Base-by-base conservation (phyloP, 2,329 filamentous ascomycete genomes). In the Sporothrix protearum region DNA sequence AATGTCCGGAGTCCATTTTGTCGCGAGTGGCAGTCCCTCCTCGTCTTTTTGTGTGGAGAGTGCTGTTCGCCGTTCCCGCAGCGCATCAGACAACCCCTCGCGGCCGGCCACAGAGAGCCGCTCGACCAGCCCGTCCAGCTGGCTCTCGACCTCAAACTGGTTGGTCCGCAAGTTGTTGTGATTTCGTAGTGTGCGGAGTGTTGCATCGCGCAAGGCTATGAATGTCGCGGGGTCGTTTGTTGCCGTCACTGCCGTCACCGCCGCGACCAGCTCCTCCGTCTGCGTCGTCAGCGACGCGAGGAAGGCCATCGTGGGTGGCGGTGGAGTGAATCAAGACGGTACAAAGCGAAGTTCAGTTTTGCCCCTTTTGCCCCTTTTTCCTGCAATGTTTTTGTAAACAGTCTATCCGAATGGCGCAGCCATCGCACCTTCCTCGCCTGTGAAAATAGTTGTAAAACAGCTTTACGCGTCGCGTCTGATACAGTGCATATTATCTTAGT, bases 71-170 rank as follows among this genome's bases (percentile, higher is more conserved):
- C 80, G 78, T 42, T 81, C 77, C 12, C 85, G 82, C 25, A 97
- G 80, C 73, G 89, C 86, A 51, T 94, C 89, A 14, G 93, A 93
- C 33, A 97, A 82, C 51, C 88, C 88, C 76, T 97, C 94, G 73
- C 92, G 89, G 77, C 92, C 90, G 64, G 93, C 85, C 70, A 98
- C 86, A 42, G 89, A 87, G 76, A 97, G 96, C 76, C 95, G 94
- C 81, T 98, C 96, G 75, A 94, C 90, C 2, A 97, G 83, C 0
- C 92, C 92, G 66, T 88, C 83, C 1, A 95, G 83, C 47, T 85
- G 85, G 49, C 85, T 85, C 51, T 86, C 82, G 25, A 94, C 87
- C 59, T 92, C 89, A 77, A 94, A 94, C 75, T 92, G 91, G 77
- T 95, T 92, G 0, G 90, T 92, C 49, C 91, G 87, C 45, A 87